Percentiles rank a stretch among this genome's conserved stretches.
Conservation (phyloP, 2,329 filamentous ascomycete genomes). For the Escovopsis sp. region DNA sequence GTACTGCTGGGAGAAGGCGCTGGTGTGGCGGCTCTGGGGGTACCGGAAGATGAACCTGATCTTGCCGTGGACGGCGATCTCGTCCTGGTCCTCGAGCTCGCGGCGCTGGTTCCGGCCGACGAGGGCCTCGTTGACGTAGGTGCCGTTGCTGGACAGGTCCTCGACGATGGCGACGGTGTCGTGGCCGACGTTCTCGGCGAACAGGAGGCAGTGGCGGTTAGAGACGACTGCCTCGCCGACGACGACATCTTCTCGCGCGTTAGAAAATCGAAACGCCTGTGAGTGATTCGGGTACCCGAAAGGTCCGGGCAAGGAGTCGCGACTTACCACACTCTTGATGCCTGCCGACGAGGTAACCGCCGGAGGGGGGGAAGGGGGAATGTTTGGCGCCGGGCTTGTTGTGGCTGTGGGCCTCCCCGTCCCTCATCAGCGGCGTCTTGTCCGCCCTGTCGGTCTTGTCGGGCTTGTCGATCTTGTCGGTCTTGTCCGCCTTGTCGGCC, state of each 20-base stretch:
- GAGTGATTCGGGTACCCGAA: background rate
- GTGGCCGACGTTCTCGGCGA: slow-evolving; percentile 42
- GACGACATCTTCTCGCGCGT: slow-evolving; percentile 40
- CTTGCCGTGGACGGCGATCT: slow-evolving; percentile 74
- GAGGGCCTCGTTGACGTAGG: slow-evolving; percentile 84
- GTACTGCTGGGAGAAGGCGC: slow-evolving; percentile 76
- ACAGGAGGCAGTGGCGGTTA: slow-evolving; percentile 66
- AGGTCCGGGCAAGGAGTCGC: background rate
- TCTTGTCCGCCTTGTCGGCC: background rate
- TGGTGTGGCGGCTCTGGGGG: slow-evolving; percentile 58
- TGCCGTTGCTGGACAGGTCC: slow-evolving; percentile 90
- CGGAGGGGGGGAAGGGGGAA: slow-evolving; percentile 33
- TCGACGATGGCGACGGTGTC: slow-evolving; percentile 64
- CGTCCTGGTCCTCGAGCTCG: slow-evolving; percentile 78
- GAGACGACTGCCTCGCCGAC: slow-evolving; percentile 70
- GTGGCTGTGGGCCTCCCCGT: slow-evolving; percentile 47
- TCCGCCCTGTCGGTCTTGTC: background rate
- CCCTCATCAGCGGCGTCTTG: slow-evolving; percentile 31
- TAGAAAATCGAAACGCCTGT: background rate
- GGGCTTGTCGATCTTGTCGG: no score
- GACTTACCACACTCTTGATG: slow-evolving; percentile 83
- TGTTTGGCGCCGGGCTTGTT: slow-evolving; percentile 39
- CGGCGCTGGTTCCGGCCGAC: slow-evolving; percentile 85
- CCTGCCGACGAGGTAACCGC: slow-evolving; percentile 81
- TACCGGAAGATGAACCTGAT: slow-evolving; percentile 88